Evolutionary conservation across 495 filamentous ascomycete species (phyloP).

Genomic region (Penicillium tannophilum): DNA sequence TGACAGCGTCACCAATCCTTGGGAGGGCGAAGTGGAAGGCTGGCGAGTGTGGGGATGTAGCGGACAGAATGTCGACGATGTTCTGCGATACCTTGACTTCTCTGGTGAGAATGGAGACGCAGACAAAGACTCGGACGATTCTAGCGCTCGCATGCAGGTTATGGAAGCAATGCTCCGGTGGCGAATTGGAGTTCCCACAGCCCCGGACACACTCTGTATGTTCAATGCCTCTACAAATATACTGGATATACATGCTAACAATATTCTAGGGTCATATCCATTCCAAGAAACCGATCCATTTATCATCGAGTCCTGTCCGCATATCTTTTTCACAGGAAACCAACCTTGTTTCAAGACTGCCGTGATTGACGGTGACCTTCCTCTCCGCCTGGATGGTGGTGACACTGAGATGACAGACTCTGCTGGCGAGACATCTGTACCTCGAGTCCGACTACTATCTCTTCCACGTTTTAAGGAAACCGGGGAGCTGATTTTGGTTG

Average conservation of each 20-base stretch:
- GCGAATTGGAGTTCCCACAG: conserved; percentile 90
- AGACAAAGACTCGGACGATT: conserved; percentile 40
- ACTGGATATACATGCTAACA: conserved; percentile 13
- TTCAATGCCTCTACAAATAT: conserved; percentile 10
- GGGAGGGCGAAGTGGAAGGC: conserved; percentile 85
- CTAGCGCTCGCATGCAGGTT: conserved; percentile 74
- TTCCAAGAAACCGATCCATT: conserved; percentile 92
- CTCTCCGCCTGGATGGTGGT: conserved; percentile 36
- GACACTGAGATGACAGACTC: conserved; percentile 47
- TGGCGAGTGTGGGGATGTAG: conserved; percentile 81
- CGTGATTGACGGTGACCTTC: conserved; percentile 59
- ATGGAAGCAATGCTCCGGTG: conserved; percentile 92
- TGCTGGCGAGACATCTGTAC: conserved; percentile 49
- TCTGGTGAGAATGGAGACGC: conserved; percentile 29
- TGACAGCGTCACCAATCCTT: conserved; percentile 90
- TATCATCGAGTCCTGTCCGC: conserved; percentile 78
- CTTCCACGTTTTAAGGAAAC: conserved; percentile 83
- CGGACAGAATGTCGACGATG: conserved; percentile 92
- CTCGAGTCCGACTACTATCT: conserved; percentile 72
- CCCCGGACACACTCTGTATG: conserved; percentile 94
- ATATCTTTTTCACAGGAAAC: conserved; percentile 88
- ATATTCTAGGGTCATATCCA: conserved; percentile 79
- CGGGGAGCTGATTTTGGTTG: conserved; percentile 79
- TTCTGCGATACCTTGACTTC: conserved; percentile 79
- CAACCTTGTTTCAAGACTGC: conserved; percentile 81